Percentiles rank a stretch among this genome's conserved stretches.
These are phyloP conservation scores for Curvularia spicifera DNA, from an alignment of 2,329 filamentous ascomycete species.

Conservation along the genomic window DNA sequence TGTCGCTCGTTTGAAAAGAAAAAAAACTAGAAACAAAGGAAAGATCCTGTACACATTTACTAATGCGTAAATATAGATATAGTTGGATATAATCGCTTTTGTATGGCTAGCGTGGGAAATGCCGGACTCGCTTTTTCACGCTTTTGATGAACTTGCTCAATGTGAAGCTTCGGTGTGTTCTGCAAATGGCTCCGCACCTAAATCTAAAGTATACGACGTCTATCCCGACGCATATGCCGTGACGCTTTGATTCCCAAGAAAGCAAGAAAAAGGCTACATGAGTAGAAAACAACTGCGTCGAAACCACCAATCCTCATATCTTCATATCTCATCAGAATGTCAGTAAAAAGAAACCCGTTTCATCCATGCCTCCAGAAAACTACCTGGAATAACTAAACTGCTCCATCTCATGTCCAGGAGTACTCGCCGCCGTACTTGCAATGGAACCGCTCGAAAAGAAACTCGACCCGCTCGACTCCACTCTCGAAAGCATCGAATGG, in stretches of 20 bases:
- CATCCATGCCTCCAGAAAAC: neutral
- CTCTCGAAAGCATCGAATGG: conserved; percentile 12
- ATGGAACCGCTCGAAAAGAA: conserved; percentile 18
- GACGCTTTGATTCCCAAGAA: neutral
- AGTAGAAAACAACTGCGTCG: neutral
- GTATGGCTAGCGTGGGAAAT: neutral
- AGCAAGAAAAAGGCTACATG: neutral
- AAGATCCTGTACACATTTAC: neutral
- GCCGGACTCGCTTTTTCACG: neutral
- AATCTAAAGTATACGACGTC: neutral
- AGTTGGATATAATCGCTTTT: neutral
- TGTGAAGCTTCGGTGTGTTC: neutral
- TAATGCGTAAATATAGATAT: neutral
- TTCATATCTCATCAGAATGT: neutral
- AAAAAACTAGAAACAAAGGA: neutral
- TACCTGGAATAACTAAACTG: conserved; percentile 9
- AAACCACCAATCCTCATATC: neutral
- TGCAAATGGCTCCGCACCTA: neutral
- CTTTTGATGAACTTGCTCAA: neutral
- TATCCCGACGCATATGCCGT: neutral
- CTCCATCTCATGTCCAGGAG: conserved; percentile 22
- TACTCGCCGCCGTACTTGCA: conserved; percentile 16
- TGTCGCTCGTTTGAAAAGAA: neutral
- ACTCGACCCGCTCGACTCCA: conserved; percentile 26
- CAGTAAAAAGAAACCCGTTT: neutral